A percentile compares a stretch with the other conserved stretches of the same genome.
These are phyloP conservation scores for Aulographum hederae DNA, from an alignment of 2,329 filamentous ascomycete genomes.

Conservation along the genomic window DNA sequence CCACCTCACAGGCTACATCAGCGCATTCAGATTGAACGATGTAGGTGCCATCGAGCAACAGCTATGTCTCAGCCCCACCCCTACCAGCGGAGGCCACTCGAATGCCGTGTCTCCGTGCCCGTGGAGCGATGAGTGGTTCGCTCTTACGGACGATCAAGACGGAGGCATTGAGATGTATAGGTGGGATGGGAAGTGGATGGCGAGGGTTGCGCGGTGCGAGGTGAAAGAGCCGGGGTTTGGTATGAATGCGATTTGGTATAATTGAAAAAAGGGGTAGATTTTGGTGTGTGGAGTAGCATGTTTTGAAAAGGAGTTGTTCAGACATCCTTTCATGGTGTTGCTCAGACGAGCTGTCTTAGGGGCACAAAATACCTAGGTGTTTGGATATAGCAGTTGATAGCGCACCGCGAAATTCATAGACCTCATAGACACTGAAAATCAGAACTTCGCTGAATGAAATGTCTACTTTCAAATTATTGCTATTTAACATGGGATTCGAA, in stretches of 20 bases:
- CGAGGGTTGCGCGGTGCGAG: slow-evolving; percentile 56
- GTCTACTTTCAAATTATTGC: too few relatives aligned
- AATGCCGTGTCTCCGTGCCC: slow-evolving; percentile 75
- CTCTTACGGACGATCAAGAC: slow-evolving; percentile 73
- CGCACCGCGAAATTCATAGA: too few relatives aligned
- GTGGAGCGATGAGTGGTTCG: slow-evolving; percentile 79
- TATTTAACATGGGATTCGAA: too few relatives aligned
- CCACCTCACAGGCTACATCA: slow-evolving; percentile 63
- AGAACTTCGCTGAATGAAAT: too few relatives aligned
- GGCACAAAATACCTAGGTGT: too few relatives aligned
- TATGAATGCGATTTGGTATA: slow-evolving; percentile 95
- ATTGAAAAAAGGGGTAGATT: slow-evolving; percentile 28
- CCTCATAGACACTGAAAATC: too few relatives aligned
- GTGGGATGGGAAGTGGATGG: slow-evolving; percentile 67
- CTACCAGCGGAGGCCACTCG: slow-evolving; percentile 72
- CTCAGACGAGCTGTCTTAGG: too few relatives aligned
- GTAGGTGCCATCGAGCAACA: slow-evolving; percentile 58
- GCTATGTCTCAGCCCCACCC: slow-evolving; percentile 66
- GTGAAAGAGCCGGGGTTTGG: slow-evolving; percentile 80
- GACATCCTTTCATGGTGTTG: too few relatives aligned
- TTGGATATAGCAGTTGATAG: too few relatives aligned
- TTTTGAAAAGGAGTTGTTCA: too few relatives aligned
- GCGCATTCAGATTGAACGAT: slow-evolving; percentile 54
- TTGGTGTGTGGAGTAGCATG: background rate
- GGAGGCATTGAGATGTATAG: slow-evolving; percentile 78